phyloP scores from a whole-genome alignment of 176 grass and related monocot genomes.

The Areca catechu region DNA sequence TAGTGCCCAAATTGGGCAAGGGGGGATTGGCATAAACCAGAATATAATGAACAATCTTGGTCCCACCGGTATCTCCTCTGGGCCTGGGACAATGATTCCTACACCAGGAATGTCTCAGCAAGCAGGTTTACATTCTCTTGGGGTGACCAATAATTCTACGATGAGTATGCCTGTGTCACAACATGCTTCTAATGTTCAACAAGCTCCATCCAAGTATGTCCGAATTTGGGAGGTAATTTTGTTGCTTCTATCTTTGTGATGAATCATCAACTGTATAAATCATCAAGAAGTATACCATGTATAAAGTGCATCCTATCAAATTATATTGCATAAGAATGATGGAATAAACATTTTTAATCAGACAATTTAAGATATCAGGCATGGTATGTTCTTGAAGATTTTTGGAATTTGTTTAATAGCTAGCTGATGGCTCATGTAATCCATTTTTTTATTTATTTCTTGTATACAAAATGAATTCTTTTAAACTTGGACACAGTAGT shows the following conservation, averaged over 20 bases:
- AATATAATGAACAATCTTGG: conserved; percentile 55
- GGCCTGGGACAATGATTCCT: conserved; percentile 70
- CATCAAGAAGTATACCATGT: too few relatives aligned
- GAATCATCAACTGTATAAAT: neutral
- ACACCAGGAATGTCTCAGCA: conserved; percentile 77
- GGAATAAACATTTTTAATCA: too few relatives aligned
- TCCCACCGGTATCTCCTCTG: conserved; percentile 41
- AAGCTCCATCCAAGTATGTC: conserved; percentile 68
- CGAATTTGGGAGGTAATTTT: conserved; percentile 94
- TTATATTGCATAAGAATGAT: too few relatives aligned
- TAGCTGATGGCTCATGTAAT: too few relatives aligned
- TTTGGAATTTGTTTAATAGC: too few relatives aligned
- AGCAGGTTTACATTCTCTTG: conserved; percentile 57
- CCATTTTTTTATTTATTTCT: too few relatives aligned
- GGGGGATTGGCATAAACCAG: conserved; percentile 58
- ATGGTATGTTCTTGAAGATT: too few relatives aligned
- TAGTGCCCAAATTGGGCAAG: conserved; percentile 70
- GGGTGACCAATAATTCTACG: conserved; percentile 47
- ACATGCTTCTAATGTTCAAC: conserved; percentile 54
- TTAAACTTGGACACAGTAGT: too few relatives aligned
- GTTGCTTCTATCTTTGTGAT: neutral
- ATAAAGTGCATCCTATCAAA: too few relatives aligned
- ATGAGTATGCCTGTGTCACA: conserved; percentile 69
- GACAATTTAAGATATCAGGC: too few relatives aligned
- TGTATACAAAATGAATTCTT: too few relatives aligned